Conservation (phyloP, 257 asterid genomes). For the Nicotiana obtusifolia region DNA sequence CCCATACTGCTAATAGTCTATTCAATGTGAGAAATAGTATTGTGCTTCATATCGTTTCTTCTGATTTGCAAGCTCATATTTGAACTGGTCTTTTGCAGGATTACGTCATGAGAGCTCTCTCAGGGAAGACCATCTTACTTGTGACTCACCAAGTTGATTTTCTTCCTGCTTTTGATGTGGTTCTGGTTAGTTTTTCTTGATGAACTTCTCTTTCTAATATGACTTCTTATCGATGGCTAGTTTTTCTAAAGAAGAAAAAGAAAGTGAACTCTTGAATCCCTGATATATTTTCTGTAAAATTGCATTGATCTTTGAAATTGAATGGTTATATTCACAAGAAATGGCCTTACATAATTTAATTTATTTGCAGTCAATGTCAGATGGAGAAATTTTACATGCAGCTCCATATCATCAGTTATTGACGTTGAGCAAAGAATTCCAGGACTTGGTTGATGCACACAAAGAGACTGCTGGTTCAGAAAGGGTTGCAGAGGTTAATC, state of each 20-base stretch:
- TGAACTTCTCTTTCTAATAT: not conserved
- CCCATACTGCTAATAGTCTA: too few species aligned
- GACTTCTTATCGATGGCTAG: not conserved
- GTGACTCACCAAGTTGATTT: too few species aligned
- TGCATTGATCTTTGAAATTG: too few species aligned
- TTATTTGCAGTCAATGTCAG: conserved; percentile 33
- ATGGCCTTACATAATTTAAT: not conserved
- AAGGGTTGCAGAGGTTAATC: conserved; percentile 29
- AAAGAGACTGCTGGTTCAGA: conserved; percentile 49
- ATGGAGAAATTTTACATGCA: conserved; percentile 33
- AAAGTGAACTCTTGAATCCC: not conserved
- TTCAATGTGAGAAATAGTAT: too few species aligned
- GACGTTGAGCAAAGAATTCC: conserved; percentile 38
- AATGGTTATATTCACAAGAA: too few species aligned
- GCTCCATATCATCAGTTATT: conserved; percentile 37
- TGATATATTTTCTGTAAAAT: too few species aligned
- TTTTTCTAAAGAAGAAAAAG: not conserved
- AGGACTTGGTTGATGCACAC: conserved; percentile 44
- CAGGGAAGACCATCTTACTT: too few species aligned
- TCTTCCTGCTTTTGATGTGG: too few species aligned
- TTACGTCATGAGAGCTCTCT: too few species aligned
- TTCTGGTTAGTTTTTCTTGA: not conserved
- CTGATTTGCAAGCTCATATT: too few species aligned
- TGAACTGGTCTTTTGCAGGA: too few species aligned
- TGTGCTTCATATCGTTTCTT: too few species aligned